Evolutionary conservation across 169 alveolate species (phyloP), one percentile per base, ranked within the genome.

Genomic region (Cryptosporidium muris): DNA sequence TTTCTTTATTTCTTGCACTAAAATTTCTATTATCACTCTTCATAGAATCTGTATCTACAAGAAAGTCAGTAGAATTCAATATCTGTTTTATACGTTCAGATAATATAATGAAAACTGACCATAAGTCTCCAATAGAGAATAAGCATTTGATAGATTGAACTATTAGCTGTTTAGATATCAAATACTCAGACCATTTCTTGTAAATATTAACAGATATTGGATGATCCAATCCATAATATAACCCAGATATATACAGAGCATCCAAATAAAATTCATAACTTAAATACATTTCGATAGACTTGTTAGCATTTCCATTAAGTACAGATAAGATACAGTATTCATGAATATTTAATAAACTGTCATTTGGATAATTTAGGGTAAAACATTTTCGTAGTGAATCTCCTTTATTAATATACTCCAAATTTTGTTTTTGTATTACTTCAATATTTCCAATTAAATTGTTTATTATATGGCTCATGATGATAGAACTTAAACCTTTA

Each of bases 231-330:
- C 85, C 85, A 58, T 42, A 58, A 36, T 43, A 74, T 3, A 36
- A 40, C 25, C 47, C 60, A 0, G 85, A 74, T 11, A 74, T 58
- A 45, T 58, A 9, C 53, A 63, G 54, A 1, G 85, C 85, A 74
- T 54, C 36, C 40, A 58, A 68, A 60, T 54, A 74, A 3, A 74
- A 43, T 43, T 25, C 48, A 64, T 74, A 74, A 60, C 11, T 3
- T n/a, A 66, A 74, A 37, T 74, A 74, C 85, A 74, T 74, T 48
- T 74, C 85, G 25, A 74, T 40, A 37, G 85, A 49, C 49, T 58
- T 74, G 6, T 74, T 54, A 3, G 43, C 25, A 9, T 68, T 74
- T 6, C 85, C 85, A 6, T 42, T 12, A 7, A 74, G 45, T 7
- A 58, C 16, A 74, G 42, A 58, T 42, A 74, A 60, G 25, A 74